phyloP scores from a whole-genome alignment of 2,329 filamentous ascomycete genomes.

The Cryphonectria naterciae region DNA sequence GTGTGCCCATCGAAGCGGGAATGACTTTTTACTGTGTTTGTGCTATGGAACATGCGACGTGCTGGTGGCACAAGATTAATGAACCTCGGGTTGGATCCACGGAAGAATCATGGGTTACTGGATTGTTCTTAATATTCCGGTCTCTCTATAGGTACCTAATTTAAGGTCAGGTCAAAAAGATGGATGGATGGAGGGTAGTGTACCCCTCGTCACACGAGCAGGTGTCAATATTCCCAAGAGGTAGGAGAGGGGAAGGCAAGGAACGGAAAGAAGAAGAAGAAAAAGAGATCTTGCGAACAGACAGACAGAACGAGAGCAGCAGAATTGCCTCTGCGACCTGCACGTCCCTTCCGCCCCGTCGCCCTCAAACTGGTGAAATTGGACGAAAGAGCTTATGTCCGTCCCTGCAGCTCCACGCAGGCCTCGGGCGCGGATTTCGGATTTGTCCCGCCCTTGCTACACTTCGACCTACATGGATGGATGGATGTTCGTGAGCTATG shows the following conservation, averaged over 20 bases:
- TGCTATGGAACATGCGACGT: not conserved
- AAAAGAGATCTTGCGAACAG: too few species aligned
- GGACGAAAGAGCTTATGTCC: not conserved
- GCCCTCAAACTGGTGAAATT: not conserved
- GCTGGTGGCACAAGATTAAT: not conserved
- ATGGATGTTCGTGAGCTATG: not conserved
- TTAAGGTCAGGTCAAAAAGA: not conserved
- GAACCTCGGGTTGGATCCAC: not conserved
- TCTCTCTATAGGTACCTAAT: not conserved
- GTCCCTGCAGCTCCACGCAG: constrained; percentile 5
- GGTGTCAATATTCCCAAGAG: not conserved
- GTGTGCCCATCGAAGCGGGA: not conserved
- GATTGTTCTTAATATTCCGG: not conserved
- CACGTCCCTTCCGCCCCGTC: not conserved
- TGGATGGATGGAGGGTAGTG: not conserved
- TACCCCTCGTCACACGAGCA: not conserved
- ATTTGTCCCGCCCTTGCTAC: not conserved
- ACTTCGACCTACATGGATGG: not conserved
- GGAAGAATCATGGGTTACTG: not conserved
- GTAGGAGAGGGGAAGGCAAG: not conserved
- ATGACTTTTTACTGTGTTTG: not conserved
- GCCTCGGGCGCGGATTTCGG: not conserved
- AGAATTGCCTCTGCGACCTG: not conserved
- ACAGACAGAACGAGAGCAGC: not conserved
- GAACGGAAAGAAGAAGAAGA: too few species aligned